Conservation (phyloP, 352 stramenopile species). For the Globisporangium spiculum region DNA sequence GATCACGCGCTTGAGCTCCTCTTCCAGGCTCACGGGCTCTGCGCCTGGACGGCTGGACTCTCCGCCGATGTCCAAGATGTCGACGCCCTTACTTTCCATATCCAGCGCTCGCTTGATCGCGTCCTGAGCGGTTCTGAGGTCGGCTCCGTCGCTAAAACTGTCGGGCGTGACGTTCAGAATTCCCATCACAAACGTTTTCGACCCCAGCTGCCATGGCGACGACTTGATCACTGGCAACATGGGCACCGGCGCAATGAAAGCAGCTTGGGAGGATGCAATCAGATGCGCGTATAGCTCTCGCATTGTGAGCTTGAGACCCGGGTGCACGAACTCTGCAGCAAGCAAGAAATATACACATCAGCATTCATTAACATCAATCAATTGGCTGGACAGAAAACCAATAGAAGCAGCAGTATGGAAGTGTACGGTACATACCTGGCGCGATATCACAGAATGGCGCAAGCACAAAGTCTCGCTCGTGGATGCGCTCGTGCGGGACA, state of each 20-base stretch:
- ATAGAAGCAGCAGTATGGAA: neutral
- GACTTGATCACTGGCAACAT: slow-evolving; percentile 54
- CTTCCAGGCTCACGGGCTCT: slow-evolving; percentile 72
- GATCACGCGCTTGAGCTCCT: slow-evolving; percentile 91
- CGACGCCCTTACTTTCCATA: slow-evolving; percentile 89
- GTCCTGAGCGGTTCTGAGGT: slow-evolving; percentile 36
- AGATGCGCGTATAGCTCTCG: slow-evolving; percentile 56
- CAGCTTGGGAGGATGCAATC: slow-evolving; percentile 18
- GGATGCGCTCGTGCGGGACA: slow-evolving; percentile 93
- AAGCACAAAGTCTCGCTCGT: slow-evolving; percentile 97
- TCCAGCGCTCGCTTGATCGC: slow-evolving; percentile 85
- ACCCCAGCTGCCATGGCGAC: slow-evolving; percentile 37
- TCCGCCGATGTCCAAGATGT: slow-evolving; percentile 98
- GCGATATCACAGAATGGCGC: slow-evolving; percentile 92
- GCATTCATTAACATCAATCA: neutral
- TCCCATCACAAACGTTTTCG: slow-evolving; percentile 94
- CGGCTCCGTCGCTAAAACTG: slow-evolving; percentile 91
- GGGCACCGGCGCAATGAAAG: slow-evolving; percentile 39
- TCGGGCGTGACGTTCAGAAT: slow-evolving; percentile 99
- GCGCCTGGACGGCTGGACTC: slow-evolving; percentile 98
- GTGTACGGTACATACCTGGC: slow-evolving; percentile 24
- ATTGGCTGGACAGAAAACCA: neutral
- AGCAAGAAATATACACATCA: too few species aligned
- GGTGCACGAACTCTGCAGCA: slow-evolving; percentile 68
- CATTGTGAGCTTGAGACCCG: slow-evolving; percentile 71